Percentiles rank a stretch among this genome's conserved stretches.
phyloP scores from a whole-genome alignment of 2,329 filamentous ascomycete species.

The Cladosporium austrohemisphaericum region DNA sequence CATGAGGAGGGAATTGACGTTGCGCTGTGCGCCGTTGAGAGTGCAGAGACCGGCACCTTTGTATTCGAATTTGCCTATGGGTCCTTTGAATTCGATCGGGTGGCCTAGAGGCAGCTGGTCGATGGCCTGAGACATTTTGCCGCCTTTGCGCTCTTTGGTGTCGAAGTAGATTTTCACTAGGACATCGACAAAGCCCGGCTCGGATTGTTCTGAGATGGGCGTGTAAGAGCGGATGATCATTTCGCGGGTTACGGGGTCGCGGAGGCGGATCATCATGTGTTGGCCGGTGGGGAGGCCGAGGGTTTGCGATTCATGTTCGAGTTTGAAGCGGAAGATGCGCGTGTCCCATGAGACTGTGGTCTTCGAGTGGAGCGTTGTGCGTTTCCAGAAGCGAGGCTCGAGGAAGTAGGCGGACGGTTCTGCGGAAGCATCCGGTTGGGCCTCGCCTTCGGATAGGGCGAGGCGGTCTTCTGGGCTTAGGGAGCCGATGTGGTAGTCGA shows the following conservation, averaged over 20 bases:
- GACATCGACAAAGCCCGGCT: conserved; percentile 65
- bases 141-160: conserved; percentile 56
- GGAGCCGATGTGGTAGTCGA: conserved; percentile 75
- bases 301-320: conserved; percentile 66
- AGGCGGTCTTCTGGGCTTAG: conserved; percentile 60
- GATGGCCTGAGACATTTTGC: conserved; percentile 77
- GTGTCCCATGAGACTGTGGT: conserved; percentile 71
- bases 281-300: conserved; percentile 80
- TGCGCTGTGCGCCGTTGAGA: conserved; percentile 55
- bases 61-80: conserved; percentile 82
- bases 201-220: conserved; percentile 64
- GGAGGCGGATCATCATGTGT: conserved; percentile 79
- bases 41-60: conserved; percentile 61
- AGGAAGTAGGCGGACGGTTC: conserved; percentile 62
- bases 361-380: conserved; percentile 65
- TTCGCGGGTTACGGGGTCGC: conserved; percentile 66
- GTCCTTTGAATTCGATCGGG: conserved; percentile 79
- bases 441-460: conserved; percentile 47
- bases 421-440: conserved; percentile 39
- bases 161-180: conserved; percentile 80
- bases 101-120: conserved; percentile 69
- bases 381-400: conserved; percentile 68
- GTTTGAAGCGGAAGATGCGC: conserved; percentile 73
- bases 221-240: conserved; percentile 84
- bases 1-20: conserved; percentile 72